Conservation (phyloP, 495 filamentous ascomycete genomes). For the Lepidopterella palustris region DNA sequence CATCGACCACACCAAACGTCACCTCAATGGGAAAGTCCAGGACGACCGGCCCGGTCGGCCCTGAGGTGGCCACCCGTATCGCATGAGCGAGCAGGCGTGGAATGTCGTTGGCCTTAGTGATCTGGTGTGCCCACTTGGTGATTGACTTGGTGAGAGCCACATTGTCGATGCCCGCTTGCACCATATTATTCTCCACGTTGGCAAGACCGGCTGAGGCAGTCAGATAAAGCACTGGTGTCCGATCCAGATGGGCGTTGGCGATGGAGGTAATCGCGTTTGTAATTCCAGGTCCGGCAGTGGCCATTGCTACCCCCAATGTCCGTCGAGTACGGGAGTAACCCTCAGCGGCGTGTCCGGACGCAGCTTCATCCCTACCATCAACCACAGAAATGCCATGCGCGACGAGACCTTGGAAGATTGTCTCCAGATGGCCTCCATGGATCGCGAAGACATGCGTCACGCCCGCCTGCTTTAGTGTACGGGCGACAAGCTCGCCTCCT, state of each 20-base stretch:
- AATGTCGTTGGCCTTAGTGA: constrained; percentile 30
- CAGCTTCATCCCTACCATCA: not conserved
- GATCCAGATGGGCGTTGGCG: too few relatives aligned
- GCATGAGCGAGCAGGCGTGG: constrained; percentile 24
- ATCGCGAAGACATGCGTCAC: not conserved
- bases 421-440: not conserved
- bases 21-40: constrained; percentile 31
- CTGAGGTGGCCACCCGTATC: constrained; percentile 17
- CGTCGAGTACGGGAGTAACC: too few relatives aligned
- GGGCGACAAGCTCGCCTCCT: not conserved
- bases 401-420: not conserved
- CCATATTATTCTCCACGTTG: constrained; percentile 28
- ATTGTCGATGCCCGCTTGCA: constrained; percentile 30
- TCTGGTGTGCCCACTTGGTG: constrained; percentile 29
- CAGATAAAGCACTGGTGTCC: too few relatives aligned
- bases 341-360: not conserved
- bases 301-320: too few relatives aligned
- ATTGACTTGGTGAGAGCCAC: constrained; percentile 26
- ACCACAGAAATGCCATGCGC: not conserved
- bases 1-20: too few relatives aligned
- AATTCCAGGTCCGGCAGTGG: too few relatives aligned
- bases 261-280: too few relatives aligned
- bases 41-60: constrained; percentile 19
- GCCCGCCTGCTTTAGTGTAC: not conserved
- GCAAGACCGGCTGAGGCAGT: too few relatives aligned